A percentile compares a stretch with the other conserved stretches of the same genome.
Evolutionary conservation across 176 grass and related monocot genomes (phyloP).

Genomic region (Elymus sibiricus): DNA sequence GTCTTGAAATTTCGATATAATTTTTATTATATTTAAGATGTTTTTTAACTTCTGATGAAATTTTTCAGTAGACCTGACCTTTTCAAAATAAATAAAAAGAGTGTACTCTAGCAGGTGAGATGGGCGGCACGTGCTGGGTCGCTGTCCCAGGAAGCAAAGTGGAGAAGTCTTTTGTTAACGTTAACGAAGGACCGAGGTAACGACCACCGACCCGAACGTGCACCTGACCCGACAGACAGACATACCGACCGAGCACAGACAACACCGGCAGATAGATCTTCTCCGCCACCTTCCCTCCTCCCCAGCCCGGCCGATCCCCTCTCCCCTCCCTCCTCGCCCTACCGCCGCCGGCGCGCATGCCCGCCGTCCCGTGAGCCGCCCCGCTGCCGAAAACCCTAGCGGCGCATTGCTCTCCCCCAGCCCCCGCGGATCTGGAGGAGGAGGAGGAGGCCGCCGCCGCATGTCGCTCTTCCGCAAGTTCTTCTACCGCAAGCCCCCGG

Average conservation of each 20-base stretch:
- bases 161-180: constrained; percentile 2
- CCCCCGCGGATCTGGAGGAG: constrained; percentile 35
- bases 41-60: too few species aligned
- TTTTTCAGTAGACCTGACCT: too few species aligned
- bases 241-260: not conserved
- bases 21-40: too few species aligned
- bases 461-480: constrained; percentile 98
- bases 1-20: too few species aligned
- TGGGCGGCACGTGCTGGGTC: not conserved
- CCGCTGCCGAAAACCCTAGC: constrained; percentile 2
- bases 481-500: constrained; percentile 97
- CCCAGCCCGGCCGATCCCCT: not conserved
- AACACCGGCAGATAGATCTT: not conserved
- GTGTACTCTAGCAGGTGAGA: too few species aligned
- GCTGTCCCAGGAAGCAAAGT: not conserved
- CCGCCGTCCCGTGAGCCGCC: not conserved
- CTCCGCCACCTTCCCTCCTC: not conserved
- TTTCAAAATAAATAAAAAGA: too few species aligned
- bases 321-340: not conserved
- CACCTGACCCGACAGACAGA: not conserved
- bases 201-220: constrained; percentile 2
- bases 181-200: not conserved
- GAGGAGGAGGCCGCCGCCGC: not conserved
- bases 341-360: not conserved
- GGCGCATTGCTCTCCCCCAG: not conserved